phyloP scores from a whole-genome alignment of 805 yeast genomes.

The Candida nemodendra region DNA sequence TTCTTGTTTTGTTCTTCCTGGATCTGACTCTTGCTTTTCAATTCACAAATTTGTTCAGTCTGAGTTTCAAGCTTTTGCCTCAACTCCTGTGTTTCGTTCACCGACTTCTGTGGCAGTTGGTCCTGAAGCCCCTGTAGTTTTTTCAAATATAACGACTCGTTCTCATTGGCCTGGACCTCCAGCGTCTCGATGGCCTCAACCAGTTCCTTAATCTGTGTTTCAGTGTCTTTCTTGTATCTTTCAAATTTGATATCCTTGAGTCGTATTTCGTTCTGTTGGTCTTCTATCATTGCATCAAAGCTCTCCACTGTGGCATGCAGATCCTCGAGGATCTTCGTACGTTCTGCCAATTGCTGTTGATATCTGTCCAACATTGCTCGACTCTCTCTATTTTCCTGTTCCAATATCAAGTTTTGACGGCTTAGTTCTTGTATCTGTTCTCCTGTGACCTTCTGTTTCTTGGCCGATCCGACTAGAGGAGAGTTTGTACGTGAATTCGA shows the following conservation, averaged over 20 bases:
- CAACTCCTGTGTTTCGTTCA: neutral
- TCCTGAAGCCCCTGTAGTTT: slow-evolving; percentile 41
- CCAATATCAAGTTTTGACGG: slow-evolving; percentile 5
- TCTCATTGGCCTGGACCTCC: slow-evolving; percentile 54
- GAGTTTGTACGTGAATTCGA: slow-evolving; percentile 7
- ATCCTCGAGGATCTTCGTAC: slow-evolving; percentile 46
- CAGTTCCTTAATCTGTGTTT: slow-evolving; percentile 56
- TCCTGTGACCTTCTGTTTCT: slow-evolving; percentile 7
- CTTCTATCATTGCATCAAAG: slow-evolving; percentile 45
- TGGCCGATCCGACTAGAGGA: slow-evolving; percentile 12
- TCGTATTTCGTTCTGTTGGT: slow-evolving; percentile 42
- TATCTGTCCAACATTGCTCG: slow-evolving; percentile 12
- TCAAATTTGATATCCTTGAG: slow-evolving; percentile 46
- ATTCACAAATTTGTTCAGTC: slow-evolving; percentile 2
- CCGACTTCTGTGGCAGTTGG: neutral
- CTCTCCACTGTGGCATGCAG: slow-evolving; percentile 48
- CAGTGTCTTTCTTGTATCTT: slow-evolving; percentile 48
- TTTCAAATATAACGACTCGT: slow-evolving; percentile 46
- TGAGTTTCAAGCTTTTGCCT: neutral
- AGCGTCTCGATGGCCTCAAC: slow-evolving; percentile 56
- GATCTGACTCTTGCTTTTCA: slow-evolving; percentile 10
- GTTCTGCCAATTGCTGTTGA: slow-evolving; percentile 39
- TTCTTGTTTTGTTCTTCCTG: slow-evolving; percentile 15
- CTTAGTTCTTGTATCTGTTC: slow-evolving; percentile 5
- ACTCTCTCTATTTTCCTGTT: slow-evolving; percentile 15